These are phyloP conservation scores for Casaregolazyma suthepensis DNA, from an alignment of 1,139 yeast genomes.

Conservation along the genomic window DNA sequence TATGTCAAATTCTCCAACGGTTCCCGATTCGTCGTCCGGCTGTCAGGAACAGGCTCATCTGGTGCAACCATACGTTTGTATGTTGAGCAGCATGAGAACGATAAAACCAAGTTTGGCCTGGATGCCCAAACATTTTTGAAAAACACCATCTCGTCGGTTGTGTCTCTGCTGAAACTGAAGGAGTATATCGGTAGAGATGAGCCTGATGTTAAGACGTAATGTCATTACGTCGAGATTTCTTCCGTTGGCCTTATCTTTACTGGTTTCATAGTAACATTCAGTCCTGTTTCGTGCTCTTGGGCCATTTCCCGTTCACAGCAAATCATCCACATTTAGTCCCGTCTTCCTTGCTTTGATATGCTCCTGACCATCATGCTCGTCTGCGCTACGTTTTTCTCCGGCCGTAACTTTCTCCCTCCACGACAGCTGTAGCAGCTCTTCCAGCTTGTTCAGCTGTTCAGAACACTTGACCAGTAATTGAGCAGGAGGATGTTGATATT, in stretches of 20 bases:
- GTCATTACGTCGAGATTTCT: neutral
- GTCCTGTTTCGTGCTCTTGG: neutral
- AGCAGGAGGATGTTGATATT: constrained; percentile 19
- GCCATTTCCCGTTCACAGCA: constrained; percentile 8
- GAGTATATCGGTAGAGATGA: constrained; percentile 72
- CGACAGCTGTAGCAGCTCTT: constrained; percentile 19
- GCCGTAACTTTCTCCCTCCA: constrained; percentile 13
- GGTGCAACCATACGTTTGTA: constrained; percentile 96
- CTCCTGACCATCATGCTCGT: constrained; percentile 12
- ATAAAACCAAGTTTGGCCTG: constrained; percentile 43
- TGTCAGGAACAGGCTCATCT: constrained; percentile 96
- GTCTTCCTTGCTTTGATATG: constrained; percentile 14
- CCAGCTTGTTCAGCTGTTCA: constrained; percentile 21
- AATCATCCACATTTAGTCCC: constrained; percentile 17
- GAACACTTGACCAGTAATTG: constrained; percentile 15
- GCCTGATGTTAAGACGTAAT: constrained; percentile 82
- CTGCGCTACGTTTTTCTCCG: constrained; percentile 10
- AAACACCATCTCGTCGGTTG: constrained; percentile 56
- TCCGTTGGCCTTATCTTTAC: neutral
- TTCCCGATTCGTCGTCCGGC: constrained; percentile 78
- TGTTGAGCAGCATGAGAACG: constrained; percentile 74
- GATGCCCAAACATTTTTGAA: constrained; percentile 67
- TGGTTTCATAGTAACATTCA: neutral
- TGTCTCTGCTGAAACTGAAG: constrained; percentile 64
- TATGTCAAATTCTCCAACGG: constrained; percentile 79